These are phyloP conservation scores for Fomitopsis pinicola DNA, from an alignment of 1,284 basidiomycete species.

Conservation along the genomic window DNA sequence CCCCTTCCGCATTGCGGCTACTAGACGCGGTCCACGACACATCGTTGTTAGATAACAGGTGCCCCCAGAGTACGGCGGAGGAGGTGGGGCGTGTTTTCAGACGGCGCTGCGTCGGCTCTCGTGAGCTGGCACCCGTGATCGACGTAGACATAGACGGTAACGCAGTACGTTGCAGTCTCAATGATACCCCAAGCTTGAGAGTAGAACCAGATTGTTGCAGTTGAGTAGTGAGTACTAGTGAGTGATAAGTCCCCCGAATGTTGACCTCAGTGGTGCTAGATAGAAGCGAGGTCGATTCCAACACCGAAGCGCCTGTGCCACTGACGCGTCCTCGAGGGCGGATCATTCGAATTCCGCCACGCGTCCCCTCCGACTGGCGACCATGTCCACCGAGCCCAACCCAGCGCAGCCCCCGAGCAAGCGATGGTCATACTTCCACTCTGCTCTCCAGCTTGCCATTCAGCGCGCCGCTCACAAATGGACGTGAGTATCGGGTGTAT, in stretches of 20 bases:
- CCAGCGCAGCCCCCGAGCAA: slow-evolving; percentile 42
- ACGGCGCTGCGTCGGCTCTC: neutral
- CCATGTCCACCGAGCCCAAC: slow-evolving; percentile 20
- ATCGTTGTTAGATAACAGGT: slow-evolving; percentile 17
- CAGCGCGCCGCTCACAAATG: slow-evolving; percentile 76
- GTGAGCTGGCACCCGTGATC: neutral
- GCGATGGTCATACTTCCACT: slow-evolving; percentile 72
- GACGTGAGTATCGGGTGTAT: slow-evolving; percentile 50
- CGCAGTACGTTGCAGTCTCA: neutral
- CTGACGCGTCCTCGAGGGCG: slow-evolving; percentile 3
- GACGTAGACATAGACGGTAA: neutral
- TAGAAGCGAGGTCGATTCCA: neutral
- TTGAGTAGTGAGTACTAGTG: too few species aligned
- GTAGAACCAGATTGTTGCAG: too few species aligned
- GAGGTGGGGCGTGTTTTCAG: neutral
- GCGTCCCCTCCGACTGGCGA: slow-evolving; percentile 5
- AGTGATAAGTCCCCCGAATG: too few species aligned
- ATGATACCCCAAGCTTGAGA: neutral
- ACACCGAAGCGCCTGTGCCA: slow-evolving; percentile 9
- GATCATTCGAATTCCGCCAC: slow-evolving; percentile 14
- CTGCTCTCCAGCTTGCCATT: slow-evolving; percentile 69
- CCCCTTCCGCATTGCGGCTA: neutral
- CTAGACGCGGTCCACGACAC: slow-evolving; percentile 6
- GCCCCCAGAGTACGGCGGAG: slow-evolving; percentile 27
- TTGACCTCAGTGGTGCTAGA: neutral